Evolutionary conservation across 345 rosid genomes (phyloP).

Genomic region (Dimocarpus longan): DNA sequence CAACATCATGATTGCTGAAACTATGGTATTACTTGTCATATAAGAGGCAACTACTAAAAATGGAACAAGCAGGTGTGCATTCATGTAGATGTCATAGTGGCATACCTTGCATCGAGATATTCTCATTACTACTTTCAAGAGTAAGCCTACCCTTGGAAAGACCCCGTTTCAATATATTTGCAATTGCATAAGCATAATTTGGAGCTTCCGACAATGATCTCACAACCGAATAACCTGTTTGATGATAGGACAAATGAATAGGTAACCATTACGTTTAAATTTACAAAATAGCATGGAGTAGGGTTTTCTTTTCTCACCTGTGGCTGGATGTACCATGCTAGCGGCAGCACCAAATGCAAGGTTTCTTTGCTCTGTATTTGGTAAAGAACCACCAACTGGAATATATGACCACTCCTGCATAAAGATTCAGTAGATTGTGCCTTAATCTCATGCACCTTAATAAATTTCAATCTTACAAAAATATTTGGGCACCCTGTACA

Average conservation of each 20-base stretch:
- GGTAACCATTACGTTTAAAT: slow-evolving; percentile 16
- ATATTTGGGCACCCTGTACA: not conserved
- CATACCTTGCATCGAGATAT: slow-evolving; percentile 87
- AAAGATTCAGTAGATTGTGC: slow-evolving; percentile 7
- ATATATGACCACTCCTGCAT: slow-evolving; percentile 97
- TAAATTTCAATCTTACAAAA: slow-evolving; percentile 11
- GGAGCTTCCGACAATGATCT: slow-evolving; percentile 98
- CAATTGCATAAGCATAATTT: slow-evolving; percentile 78
- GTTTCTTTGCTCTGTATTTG: slow-evolving; percentile 85
- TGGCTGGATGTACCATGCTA: slow-evolving; percentile 97
- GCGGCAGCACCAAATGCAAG: slow-evolving; percentile 99
- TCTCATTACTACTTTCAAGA: slow-evolving; percentile 33
- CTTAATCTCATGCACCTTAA: slow-evolving; percentile 5
- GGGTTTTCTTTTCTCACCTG: slow-evolving; percentile 48
- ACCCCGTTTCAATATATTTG: slow-evolving; percentile 58
- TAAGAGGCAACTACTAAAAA: not conserved
- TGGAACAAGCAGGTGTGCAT: not conserved
- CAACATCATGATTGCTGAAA: not conserved
- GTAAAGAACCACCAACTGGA: slow-evolving; percentile 97
- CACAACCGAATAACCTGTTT: slow-evolving; percentile 91
- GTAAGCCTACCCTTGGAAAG: slow-evolving; percentile 35
- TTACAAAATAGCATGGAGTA: slow-evolving; percentile 13
- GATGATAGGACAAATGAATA: slow-evolving; percentile 10
- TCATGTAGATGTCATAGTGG: not conserved
- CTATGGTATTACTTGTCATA: not conserved